Evolutionary conservation across 2,329 filamentous ascomycete species (phyloP), one percentile per base, ranked within the genome.

Genomic region (Claviceps citrina): DNA sequence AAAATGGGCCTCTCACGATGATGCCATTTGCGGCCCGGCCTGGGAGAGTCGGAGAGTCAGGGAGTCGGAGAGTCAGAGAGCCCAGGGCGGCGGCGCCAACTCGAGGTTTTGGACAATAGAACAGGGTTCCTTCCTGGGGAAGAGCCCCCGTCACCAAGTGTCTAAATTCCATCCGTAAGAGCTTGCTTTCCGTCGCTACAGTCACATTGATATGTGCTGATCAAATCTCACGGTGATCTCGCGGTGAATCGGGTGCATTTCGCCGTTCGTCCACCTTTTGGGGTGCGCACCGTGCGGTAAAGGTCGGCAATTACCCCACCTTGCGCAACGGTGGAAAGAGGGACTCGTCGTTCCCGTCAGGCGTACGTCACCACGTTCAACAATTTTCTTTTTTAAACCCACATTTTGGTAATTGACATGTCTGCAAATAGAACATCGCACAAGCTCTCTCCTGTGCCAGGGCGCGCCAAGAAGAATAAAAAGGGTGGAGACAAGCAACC

Each of bases 1-100:
- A n/a, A n/a, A n/a, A n/a, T n/a, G n/a, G n/a, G n/a, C n/a, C n/a
- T n/a, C n/a, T n/a, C n/a, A n/a, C n/a, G n/a, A n/a, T 8, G 16
- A 38, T 39, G 31, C 36, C 31, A 38, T 35, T 42, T 42, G 31
- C 24, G 28, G 28, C 28, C 15, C 34, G 13, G 10, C 13, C 20
- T 9, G 24, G n/a, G 25, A 28, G 12, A 18, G 16, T n/a, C n/a
- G n/a, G n/a, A n/a, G n/a, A n/a, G n/a, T n/a, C n/a, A n/a, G n/a
- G n/a, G n/a, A n/a, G n/a, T n/a, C n/a, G n/a, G n/a, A n/a, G n/a
- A n/a, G n/a, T n/a, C n/a, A n/a, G n/a, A n/a, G n/a, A n/a, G n/a
- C n/a, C n/a, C n/a, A n/a, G n/a, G n/a, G n/a, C n/a, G n/a, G n/a
- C n/a, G n/a, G n/a, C 33, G 24, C 18, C 36, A 24, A 12, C 36